Base-by-base conservation (phyloP, 192 early-diverging fungal species). In the Gamsiella multidivaricata region DNA sequence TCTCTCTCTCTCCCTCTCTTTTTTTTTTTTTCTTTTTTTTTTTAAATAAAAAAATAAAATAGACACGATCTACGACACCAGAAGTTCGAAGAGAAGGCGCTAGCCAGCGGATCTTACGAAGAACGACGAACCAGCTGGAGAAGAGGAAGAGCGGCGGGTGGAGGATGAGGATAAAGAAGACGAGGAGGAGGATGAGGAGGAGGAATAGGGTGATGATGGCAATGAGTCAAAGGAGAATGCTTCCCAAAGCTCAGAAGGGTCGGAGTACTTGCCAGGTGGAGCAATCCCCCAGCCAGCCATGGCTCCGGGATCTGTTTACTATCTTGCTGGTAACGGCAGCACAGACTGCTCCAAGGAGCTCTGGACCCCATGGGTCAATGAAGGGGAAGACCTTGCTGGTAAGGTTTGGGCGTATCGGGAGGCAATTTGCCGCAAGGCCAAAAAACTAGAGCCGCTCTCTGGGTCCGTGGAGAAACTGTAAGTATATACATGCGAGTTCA, bases 321-420 rank as follows among this genome's bases (percentile, higher is more conserved):
- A 54, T 29, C 52, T 65, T 42, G 26, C 64, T 20, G 54, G 54
- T 2, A 36, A 23, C 32, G 64, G 43, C 2, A 28, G 28, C 11
- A n/a, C 36, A 42, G 62, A 65, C 29, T 65, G 50, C 51, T 65
- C 62, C 2, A 65, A 32, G 31, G 32, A 43, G 31, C 32, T 9
- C 49, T 34, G 47, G 61, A 22, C 61, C 2, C 62, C 51, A 34
- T 65, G 45, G 45, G 5, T 46, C 45, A 10, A n/a, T 37, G 14
- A 56, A 6, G 54, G 34, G 31, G 34, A 56, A 20, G 54, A 56
- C 34, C 20, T 56, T 25, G 54, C 34, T 25, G 34, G 54, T 6
- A 56, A 37, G 54, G 20, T 37, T 56, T 56, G 54, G 34, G 34
- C 34, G 32, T 56, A 56, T 56, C 31, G 34, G 17, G 54, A 56